Evolutionary conservation across 768 basidiomycete species (phyloP).

Genomic region (Mycena vitilis): DNA sequence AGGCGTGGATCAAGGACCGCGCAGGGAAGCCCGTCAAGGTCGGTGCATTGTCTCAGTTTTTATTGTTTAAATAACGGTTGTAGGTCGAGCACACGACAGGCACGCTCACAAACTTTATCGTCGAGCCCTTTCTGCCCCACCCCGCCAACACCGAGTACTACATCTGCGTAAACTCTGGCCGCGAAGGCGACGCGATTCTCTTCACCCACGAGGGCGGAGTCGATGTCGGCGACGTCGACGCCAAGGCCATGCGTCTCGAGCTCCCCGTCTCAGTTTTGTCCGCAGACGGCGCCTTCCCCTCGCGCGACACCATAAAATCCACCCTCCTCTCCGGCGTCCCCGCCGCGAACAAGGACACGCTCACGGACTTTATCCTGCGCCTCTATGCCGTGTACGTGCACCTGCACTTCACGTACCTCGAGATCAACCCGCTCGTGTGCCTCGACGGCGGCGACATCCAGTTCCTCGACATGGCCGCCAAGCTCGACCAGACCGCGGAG

Average conservation of each 20-base stretch:
- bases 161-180: conserved; percentile 95
- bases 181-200: conserved; percentile 95
- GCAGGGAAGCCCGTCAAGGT: conserved; percentile 96
- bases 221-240: conserved; percentile 97
- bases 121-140: conserved; percentile 99
- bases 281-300: conserved; percentile 75
- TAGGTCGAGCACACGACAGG: conserved; percentile 96
- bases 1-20: conserved; percentile 85
- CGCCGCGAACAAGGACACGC: conserved; percentile 87
- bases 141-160: conserved; percentile 96
- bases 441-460: conserved; percentile 88
- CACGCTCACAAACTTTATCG: conserved; percentile 96
- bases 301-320: conserved; percentile 77
- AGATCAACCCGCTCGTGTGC: conserved; percentile 98
- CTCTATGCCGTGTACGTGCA: conserved; percentile 98
- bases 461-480: conserved; percentile 99
- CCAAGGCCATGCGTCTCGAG: conserved; percentile 92
- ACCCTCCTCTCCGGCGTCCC: conserved; percentile 88
- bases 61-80: neutral
- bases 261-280: conserved; percentile 70
- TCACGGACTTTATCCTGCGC: conserved; percentile 93
- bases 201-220: conserved; percentile 99
- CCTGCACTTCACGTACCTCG: conserved; percentile 99
- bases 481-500: conserved; percentile 99
- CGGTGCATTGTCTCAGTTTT: conserved; percentile 42